phyloP scores from a whole-genome alignment of 2,329 filamentous ascomycete genomes.

The Trichoderma sp. region DNA sequence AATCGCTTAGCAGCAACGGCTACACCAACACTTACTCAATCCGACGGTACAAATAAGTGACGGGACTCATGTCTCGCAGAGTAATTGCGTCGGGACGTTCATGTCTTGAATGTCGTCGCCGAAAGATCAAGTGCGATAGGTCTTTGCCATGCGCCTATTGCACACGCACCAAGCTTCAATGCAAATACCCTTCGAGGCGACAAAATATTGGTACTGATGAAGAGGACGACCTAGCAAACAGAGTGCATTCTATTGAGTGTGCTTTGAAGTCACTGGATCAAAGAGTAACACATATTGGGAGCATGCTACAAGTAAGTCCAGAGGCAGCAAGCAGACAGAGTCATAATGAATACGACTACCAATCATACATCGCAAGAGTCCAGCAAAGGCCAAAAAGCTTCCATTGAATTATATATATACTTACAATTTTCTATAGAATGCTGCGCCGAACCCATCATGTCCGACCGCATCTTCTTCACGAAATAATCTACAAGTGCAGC shows the following conservation, averaged over 20 bases:
- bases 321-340: not conserved
- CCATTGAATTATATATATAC: not conserved
- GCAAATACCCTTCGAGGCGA: constrained; percentile 18
- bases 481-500: not conserved
- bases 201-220: not conserved
- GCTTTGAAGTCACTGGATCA: not conserved
- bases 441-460: not conserved
- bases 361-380: not conserved
- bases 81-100: constrained; percentile 17
- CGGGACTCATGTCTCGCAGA: constrained; percentile 13
- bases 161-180: constrained; percentile 16
- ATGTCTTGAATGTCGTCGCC: constrained; percentile 22
- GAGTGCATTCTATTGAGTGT: not conserved
- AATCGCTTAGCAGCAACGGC: not conserved
- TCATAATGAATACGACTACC: not conserved
- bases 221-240: not conserved
- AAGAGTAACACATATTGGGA: not conserved
- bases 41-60: not conserved
- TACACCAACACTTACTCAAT: not conserved
- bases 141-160: constrained; percentile 21
- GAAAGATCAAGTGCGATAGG: constrained; percentile 24
- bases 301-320: not conserved
- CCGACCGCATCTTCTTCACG: not conserved
- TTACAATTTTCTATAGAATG: not conserved
- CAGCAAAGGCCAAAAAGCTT: not conserved